phyloP scores from a whole-genome alignment of 2,329 filamentous ascomycete genomes.

The Cytospora leucostoma region DNA sequence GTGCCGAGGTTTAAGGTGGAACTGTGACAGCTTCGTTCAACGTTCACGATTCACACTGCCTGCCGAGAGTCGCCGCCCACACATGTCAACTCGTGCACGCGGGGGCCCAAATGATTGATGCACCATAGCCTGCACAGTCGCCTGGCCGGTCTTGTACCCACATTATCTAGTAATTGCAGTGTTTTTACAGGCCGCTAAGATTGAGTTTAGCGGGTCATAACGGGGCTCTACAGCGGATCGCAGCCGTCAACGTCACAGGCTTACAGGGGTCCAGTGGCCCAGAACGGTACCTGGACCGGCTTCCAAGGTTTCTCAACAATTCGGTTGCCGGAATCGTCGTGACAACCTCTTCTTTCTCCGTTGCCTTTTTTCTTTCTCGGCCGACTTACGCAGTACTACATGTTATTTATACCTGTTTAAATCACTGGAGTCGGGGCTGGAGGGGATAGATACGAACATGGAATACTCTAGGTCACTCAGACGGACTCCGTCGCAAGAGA shows the following conservation, averaged over 20 bases:
- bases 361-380: neutral
- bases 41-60: neutral
- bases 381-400: neutral
- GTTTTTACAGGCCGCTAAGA: conserved; percentile 1
- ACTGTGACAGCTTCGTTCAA: neutral
- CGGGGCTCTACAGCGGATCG: neutral
- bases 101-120: no score
- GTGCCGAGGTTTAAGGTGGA: neutral
- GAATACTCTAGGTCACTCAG: conserved; percentile 40
- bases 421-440: neutral
- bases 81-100: neutral
- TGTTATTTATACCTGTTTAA: neutral
- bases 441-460: conserved; percentile 32
- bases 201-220: neutral
- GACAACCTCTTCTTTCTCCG: neutral
- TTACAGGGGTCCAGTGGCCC: conserved; percentile 1
- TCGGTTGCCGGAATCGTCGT: neutral
- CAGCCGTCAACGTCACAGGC: neutral
- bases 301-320: conserved; percentile 1
- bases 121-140: no score
- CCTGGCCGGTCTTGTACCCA: neutral
- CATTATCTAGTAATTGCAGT: conserved; percentile 1
- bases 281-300: conserved; percentile 1
- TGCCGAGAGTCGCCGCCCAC: neutral
- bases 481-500: conserved; percentile 51